These are phyloP conservation scores for Aspergillus sp. DNA, from an alignment of 2,329 filamentous ascomycete species.

Conservation along the genomic window DNA sequence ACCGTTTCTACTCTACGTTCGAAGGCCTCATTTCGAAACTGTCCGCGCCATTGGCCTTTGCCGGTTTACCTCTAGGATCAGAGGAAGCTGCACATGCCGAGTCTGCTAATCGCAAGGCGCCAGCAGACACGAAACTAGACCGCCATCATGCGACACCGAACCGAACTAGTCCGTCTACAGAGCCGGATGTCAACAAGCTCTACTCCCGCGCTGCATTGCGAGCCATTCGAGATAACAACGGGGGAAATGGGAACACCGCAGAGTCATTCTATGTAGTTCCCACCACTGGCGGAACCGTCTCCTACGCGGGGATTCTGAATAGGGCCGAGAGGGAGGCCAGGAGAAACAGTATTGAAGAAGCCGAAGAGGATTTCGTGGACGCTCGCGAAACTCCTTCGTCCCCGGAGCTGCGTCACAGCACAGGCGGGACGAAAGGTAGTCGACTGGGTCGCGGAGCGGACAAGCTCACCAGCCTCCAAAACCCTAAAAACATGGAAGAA, in stretches of 20 bases:
- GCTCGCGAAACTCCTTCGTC: conserved; percentile 59
- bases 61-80: conserved; percentile 67
- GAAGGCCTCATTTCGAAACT: conserved; percentile 80
- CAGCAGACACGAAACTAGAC: conserved; percentile 29
- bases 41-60: conserved; percentile 84
- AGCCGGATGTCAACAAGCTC: conserved; percentile 71
- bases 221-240: conserved; percentile 59
- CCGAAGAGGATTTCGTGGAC: conserved; percentile 83
- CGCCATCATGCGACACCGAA: conserved; percentile 31
- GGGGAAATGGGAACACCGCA: conserved; percentile 47
- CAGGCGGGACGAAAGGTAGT: conserved; percentile 30
- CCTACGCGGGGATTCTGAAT: conserved; percentile 80
- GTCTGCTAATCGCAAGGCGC: conserved; percentile 21
- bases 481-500: conserved; percentile 69
- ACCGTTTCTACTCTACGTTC: conserved; percentile 85
- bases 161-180: conserved; percentile 34
- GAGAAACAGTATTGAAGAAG: conserved; percentile 47
- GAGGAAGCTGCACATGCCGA: conserved; percentile 28
- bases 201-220: conserved; percentile 79
- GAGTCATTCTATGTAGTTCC: conserved; percentile 92
- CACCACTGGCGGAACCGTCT: conserved; percentile 79
- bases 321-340: conserved; percentile 37
- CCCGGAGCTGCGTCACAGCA: conserved; percentile 38
- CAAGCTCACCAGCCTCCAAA: conserved; percentile 26
- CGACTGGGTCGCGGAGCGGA: conserved; percentile 11